Evolutionary conservation across 1,139 yeast genomes (phyloP).

Genomic region (Saccharomycopsis crataegensis): DNA sequence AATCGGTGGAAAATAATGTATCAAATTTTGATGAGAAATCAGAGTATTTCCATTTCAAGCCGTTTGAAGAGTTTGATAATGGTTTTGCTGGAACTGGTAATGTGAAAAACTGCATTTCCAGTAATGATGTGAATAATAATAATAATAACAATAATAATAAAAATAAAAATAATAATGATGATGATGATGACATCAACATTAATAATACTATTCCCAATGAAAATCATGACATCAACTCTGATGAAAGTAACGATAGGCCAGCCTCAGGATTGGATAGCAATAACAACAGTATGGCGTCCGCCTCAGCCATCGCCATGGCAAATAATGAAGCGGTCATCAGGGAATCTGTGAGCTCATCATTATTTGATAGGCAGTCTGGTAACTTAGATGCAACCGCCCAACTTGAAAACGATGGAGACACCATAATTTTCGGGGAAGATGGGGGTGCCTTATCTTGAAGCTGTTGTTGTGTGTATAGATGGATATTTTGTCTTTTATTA

Average conservation of each 20-base stretch:
- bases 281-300: too few relatives aligned
- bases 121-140: background rate
- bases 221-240: background rate
- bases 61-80: conserved; percentile 16
- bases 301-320: too few relatives aligned
- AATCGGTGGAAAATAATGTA: background rate
- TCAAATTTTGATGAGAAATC: background rate
- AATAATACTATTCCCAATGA: background rate
- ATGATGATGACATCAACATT: background rate
- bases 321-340: too few relatives aligned
- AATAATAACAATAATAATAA: background rate
- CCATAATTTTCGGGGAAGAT: too few relatives aligned
- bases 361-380: too few relatives aligned
- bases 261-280: too few relatives aligned
- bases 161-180: background rate
- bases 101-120: background rate
- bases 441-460: too few relatives aligned
- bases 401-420: too few relatives aligned
- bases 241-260: background rate
- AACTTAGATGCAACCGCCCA: too few relatives aligned
- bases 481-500: too few relatives aligned
- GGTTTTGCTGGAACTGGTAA: background rate
- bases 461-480: too few relatives aligned
- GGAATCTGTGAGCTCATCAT: too few relatives aligned
- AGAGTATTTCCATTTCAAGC: conserved; percentile 19